Base-by-base conservation (phyloP, 2,329 filamentous ascomycete species). In the Ophiosphaerella narmari region DNA sequence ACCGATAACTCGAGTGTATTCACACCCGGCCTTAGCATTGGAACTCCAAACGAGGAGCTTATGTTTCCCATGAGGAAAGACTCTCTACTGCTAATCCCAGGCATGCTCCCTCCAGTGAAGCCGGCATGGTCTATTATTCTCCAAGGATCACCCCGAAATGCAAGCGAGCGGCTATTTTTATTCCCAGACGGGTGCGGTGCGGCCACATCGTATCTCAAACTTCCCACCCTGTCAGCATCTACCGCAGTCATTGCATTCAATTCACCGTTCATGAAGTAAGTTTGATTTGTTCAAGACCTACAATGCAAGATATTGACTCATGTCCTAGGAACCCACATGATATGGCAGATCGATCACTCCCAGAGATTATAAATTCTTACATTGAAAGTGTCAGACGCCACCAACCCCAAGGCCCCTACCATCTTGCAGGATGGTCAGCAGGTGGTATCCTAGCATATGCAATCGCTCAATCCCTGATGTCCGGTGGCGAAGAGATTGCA, bases 161-260 rank as follows among this genome's bases (percentile, higher is more conserved):
- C 53, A n/a, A 40, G 31, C 9, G 50, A 59, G 26, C 52, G 49
- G 14, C 63, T 79, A 1, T 79, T 75, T 52, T 61, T 81, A 35
- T 72, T 81, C 45, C 79, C 79, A 5, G 79, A 81, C 56, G 79
- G 79, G 11, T 69, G 68, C 45, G 79, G 79, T n/a, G 77, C 76
- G 8, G 76, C 75, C 2, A 70, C 70, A 2, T 74, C 76, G 1
- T 80, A 79, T 60, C 63, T 65, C 2, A 48, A 61, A 26, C 48
- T 77, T 2, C 70, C 76, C 0, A 21, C 21, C 4, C n/a, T 60
- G 2, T 13, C 16, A 14, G 23, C 44, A 3, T 40, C 45, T 12
- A 68, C 82, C 33, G 78, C 76, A 4, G 75, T 86, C 13, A 81
- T 79, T 63, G 83, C 81, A 16, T 76, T 78, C 11, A 77, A 77